Percentiles rank a stretch among this genome's conserved stretches.
Evolutionary conservation across 768 basidiomycete genomes (phyloP).

Genomic region (Neoboletus subvelutipes): DNA sequence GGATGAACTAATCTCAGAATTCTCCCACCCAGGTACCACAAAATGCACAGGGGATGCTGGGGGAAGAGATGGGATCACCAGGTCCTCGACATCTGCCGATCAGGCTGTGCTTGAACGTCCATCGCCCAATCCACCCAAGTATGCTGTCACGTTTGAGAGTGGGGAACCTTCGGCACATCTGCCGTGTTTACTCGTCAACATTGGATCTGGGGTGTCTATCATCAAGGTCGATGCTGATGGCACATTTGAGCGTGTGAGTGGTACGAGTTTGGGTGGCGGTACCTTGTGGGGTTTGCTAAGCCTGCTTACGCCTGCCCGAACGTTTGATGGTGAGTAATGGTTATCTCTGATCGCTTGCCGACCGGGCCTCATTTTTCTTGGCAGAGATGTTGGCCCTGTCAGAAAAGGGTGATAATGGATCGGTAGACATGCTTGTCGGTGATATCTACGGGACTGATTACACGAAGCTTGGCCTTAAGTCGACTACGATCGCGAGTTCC

Average conservation of each 20-base stretch:
- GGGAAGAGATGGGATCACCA: constrained; percentile 2
- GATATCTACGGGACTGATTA: constrained; percentile 99
- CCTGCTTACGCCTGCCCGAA: constrained; percentile 89
- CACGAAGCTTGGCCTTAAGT: constrained; percentile 91
- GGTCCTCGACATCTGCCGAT: constrained; percentile 12
- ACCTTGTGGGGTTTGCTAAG: constrained; percentile 96
- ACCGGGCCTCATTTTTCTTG: constrained; percentile 7
- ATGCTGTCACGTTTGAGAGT: constrained; percentile 83
- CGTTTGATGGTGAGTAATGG: constrained; percentile 85
- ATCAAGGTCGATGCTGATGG: constrained; percentile 97
- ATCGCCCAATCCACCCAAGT: constrained; percentile 86
- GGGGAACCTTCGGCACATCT: constrained; percentile 81
- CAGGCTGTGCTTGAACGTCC: constrained; percentile 66
- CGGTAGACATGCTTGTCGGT: constrained; percentile 97
- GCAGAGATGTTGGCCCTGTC: constrained; percentile 96
- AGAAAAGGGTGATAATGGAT: constrained; percentile 89
- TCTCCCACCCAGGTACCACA: constrained; percentile 38
- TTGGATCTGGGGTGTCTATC: constrained; percentile 96
- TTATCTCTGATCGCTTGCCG: constrained; percentile 1
- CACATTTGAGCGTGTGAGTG: constrained; percentile 92
- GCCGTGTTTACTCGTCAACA: constrained; percentile 96
- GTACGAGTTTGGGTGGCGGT: constrained; percentile 95
- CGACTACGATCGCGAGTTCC: constrained; percentile 95
- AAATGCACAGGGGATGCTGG: constrained; percentile 4
- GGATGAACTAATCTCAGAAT: constrained; percentile 86